phyloP scores from a whole-genome alignment of 192 early-diverging fungal species.

The Linnemannia zychae region DNA sequence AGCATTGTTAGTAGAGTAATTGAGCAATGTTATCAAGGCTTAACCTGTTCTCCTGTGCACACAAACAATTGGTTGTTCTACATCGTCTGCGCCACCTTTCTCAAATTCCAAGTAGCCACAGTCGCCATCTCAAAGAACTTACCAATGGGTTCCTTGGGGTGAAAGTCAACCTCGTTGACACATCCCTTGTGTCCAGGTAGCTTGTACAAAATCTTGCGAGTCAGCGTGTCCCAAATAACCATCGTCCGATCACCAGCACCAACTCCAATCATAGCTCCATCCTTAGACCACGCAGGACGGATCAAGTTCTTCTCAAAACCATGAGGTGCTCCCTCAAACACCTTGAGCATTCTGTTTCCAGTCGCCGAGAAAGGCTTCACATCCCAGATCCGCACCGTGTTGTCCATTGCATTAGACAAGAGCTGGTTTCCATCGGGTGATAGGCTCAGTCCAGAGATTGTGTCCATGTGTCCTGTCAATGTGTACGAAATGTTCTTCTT shows the following conservation, averaged over 20 bases:
- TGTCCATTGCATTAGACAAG: slow-evolving; percentile 93
- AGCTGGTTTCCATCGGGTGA: slow-evolving; percentile 89
- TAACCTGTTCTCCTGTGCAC: too few relatives aligned
- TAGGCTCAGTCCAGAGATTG: slow-evolving; percentile 86
- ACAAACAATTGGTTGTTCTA: too few relatives aligned
- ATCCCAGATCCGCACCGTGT: slow-evolving; percentile 96
- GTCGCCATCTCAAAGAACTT: slow-evolving; percentile 16
- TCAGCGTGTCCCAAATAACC: slow-evolving; percentile 89
- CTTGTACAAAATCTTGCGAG: slow-evolving; percentile 90
- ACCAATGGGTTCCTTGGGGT: slow-evolving; percentile 87
- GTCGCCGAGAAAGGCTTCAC: slow-evolving; percentile 86
- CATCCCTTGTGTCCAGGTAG: slow-evolving; percentile 95
- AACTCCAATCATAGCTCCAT: slow-evolving; percentile 86
- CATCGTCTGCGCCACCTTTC: too few relatives aligned
- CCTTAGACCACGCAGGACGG: slow-evolving; percentile 89
- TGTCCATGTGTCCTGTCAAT: slow-evolving; percentile 89
- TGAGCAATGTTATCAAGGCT: too few relatives aligned
- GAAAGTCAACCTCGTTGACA: slow-evolving; percentile 95
- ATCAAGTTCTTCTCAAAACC: slow-evolving; percentile 96
- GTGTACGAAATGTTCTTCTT: slow-evolving; percentile 73
- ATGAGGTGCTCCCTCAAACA: slow-evolving; percentile 92
- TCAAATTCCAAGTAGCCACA: too few relatives aligned
- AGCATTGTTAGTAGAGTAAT: background rate
- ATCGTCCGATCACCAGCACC: slow-evolving; percentile 92
- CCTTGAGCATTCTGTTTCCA: slow-evolving; percentile 79